Evolutionary conservation across 371 early-diverging fungal species (phyloP), one percentile per base, ranked within the genome.

Genomic region (Apophysomyces trapeziformis): DNA sequence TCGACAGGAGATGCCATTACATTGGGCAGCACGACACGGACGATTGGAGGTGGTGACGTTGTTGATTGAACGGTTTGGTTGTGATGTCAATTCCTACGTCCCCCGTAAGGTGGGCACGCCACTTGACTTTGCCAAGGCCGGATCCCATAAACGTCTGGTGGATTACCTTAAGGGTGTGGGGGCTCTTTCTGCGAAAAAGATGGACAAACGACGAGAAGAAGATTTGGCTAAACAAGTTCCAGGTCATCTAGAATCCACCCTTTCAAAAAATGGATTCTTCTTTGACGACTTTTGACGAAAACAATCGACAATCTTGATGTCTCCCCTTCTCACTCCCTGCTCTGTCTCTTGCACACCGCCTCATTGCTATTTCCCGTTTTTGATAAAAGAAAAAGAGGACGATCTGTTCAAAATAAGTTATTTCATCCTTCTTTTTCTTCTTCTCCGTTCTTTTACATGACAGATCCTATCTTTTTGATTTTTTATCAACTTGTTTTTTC

Each of bases 91-190:
- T 64, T 44, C 73, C 0, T 82, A 77, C 67, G 68, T 78, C 2
- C 76, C 78, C 38, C 74, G 75, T 11, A 77, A 73, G 62, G 66
- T 76, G 2, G 69, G 66, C n/a, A 82, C 82, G 44, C 78, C 79
- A 7, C 68, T 74, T 16, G 82, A 82, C 45, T 43, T 79, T 5
- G 82, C 82, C 8, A 77, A 77, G 56, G 64, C 79, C 5, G 70
- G 73, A 14, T 67, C 69, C 1, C 79, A 82, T 45, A 75, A 72
- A 26, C 76, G 78, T 13, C 61, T 79, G 3, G 65, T 82, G 7
- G 79, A 79, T 44, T 82, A 82, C 58, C 71, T 76, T n/a, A 82
- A 82, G 39, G 76, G 74, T 16, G 62, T 76, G 7, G 82, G 82
- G 12, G 82, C 75, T 1, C 47, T 76, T 9, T 71, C 78, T 12